These are phyloP conservation scores for Craterostigma plantagineum DNA, from an alignment of 257 asterid species.

Conservation along the genomic window DNA sequence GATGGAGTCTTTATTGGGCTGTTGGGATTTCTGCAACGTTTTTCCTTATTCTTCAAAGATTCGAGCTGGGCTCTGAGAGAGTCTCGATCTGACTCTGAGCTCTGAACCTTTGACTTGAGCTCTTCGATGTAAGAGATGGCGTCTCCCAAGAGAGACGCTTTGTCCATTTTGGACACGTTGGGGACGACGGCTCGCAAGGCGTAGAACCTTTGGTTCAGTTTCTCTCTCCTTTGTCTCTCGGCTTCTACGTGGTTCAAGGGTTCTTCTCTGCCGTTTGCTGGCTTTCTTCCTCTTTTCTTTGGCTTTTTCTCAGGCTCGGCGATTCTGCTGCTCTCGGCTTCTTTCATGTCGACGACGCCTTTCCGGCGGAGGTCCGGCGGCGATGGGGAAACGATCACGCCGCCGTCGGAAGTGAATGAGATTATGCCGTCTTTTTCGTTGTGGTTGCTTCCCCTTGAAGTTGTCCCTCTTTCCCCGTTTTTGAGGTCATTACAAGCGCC, in stretches of 20 bases:
- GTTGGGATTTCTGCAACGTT: too few species aligned
- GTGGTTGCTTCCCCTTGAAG: too few species aligned
- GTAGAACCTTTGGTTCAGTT: constrained; percentile 71
- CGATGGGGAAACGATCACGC: too few species aligned
- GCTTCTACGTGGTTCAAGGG: constrained; percentile 88
- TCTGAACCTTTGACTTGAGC: constrained; percentile 47
- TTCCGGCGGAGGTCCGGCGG: too few species aligned
- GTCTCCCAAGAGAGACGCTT: constrained; percentile 82
- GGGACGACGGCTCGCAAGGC: constrained; percentile 85
- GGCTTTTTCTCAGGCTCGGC: constrained; percentile 72
- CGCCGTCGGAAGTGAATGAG: too few species aligned
- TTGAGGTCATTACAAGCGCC: too few species aligned
- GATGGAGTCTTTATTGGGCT: too few species aligned
- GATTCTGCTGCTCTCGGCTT: constrained; percentile 28
- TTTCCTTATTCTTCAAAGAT: constrained; percentile 37
- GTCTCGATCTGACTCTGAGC: constrained; percentile 26
- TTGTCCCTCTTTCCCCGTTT: too few species aligned
- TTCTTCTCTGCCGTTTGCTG: constrained; percentile 79
- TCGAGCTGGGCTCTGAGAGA: constrained; percentile 38
- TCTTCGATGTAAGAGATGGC: constrained; percentile 68
- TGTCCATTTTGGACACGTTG: constrained; percentile 88
- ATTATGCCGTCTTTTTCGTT: too few species aligned
- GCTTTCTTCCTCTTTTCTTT: constrained; percentile 67
- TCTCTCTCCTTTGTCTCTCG: constrained; percentile 93
- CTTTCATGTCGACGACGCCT: constrained; percentile 14